These are phyloP conservation scores for Fraxinus dipetala DNA, from an alignment of 305 asterid genomes.

Conservation along the genomic window DNA sequence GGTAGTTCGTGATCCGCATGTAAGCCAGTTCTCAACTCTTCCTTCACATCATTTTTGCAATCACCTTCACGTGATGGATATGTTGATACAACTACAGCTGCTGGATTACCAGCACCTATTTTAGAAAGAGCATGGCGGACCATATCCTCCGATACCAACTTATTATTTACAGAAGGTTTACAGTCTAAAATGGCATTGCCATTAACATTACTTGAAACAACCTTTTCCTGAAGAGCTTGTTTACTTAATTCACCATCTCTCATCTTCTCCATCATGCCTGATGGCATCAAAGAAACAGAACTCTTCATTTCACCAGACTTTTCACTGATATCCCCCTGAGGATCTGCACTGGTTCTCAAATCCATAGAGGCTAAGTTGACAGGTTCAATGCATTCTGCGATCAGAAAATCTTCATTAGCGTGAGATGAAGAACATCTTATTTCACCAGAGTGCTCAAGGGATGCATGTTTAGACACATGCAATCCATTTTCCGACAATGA, in stretches of 20 bases:
- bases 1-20: conserved; percentile 21
- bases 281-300: conserved; percentile 24
- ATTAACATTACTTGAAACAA: background rate
- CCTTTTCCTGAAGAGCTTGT: conserved; percentile 31
- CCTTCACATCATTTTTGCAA: conserved; percentile 26
- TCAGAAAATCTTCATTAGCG: conserved; percentile 21
- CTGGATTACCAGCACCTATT: conserved; percentile 27
- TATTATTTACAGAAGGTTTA: conserved; percentile 22
- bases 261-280: conserved; percentile 24
- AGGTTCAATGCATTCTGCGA: conserved; percentile 12
- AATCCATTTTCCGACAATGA: conserved; percentile 25
- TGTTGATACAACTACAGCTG: conserved; percentile 25
- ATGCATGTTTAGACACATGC: conserved; percentile 13
- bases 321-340: conserved; percentile 22
- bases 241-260: conserved; percentile 29
- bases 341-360: conserved; percentile 22
- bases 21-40: conserved; percentile 14
- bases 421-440: conserved; percentile 13
- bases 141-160: conserved; percentile 20
- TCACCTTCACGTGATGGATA: conserved; percentile 25
- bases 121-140: conserved; percentile 18
- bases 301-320: conserved; percentile 31
- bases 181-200: conserved; percentile 24
- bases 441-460: conserved; percentile 24
- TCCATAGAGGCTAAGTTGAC: conserved; percentile 1